Base-by-base conservation (phyloP, 805 yeast genomes). In the Kazachstania taianensis region DNA sequence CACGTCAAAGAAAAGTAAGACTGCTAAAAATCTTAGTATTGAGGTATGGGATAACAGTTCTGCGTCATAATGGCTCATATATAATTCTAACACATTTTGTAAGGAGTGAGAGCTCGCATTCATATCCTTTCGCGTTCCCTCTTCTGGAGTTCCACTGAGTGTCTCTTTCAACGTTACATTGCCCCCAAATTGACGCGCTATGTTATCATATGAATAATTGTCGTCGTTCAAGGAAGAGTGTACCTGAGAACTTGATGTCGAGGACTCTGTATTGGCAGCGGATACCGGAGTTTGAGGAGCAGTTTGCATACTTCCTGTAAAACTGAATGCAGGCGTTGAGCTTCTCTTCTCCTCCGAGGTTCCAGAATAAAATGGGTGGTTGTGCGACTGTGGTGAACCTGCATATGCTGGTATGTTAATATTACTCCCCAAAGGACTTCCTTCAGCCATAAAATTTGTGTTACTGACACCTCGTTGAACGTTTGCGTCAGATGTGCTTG, bases 1-100 rank as follows among this genome's bases (percentile, higher is more conserved):
- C 5, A 38, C 38, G 33, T 46, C 52, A 7, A 51, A 33, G 14
- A 51, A 36, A 4, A 43, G 29, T 38, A 49, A 35, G 10, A 42
- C 33, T 2, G 42, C 23, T 19, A 46, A 28, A 33, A 51, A 51
- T 30, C 47, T 33, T 9, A 51, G 33, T 3, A 48, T 35, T 3
- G 55, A 36, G 5, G 39, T 36, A 33, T 44, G 38, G 7, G 49
- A 40, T 20, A 40, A 30, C 9, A 48, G 30, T 29, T 50, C 53
- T 9, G 43, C 29, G 16, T 39, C 34, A 20, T 43, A 39, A 14
- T 32, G 38, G 22, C 37, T 35, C 6, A 42, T 28, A 30, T 34
- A 45, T 4, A 41, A 22, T 20, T 45, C 49, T 13, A 41, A 27
- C 7, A 44, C 39, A 17, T 41, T 43, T 22, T 42, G 41, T 20